Evolutionary conservation across 768 basidiomycete species (phyloP).

Genomic region (Erythrobasidium yunnanense): DNA sequence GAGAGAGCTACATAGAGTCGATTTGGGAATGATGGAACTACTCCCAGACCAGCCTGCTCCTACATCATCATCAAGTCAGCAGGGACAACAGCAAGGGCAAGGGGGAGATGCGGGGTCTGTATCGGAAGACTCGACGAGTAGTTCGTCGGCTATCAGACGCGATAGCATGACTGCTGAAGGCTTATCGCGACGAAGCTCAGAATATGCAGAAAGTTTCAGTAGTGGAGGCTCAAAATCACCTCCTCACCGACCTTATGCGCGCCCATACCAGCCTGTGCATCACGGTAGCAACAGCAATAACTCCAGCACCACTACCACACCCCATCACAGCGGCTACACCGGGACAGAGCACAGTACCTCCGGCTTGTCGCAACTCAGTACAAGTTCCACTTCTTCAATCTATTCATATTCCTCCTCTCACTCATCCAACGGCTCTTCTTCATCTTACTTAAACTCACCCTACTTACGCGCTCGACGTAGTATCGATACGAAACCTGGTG

Average conservation of each 20-base stretch:
- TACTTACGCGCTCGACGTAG: too few relatives aligned
- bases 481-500: neutral
- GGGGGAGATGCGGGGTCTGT: too few relatives aligned
- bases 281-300: too few relatives aligned
- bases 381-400: constrained; percentile 31
- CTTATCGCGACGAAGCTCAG: neutral
- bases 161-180: neutral
- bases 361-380: constrained; percentile 18
- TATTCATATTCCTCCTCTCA: constrained; percentile 32
- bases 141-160: too few relatives aligned
- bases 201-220: neutral
- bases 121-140: too few relatives aligned
- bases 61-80: constrained; percentile 3
- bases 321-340: too few relatives aligned
- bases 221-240: neutral
- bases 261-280: neutral
- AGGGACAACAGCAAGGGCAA: too few relatives aligned
- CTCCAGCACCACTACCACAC: too few relatives aligned
- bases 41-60: constrained; percentile 41
- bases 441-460: too few relatives aligned
- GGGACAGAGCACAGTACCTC: neutral
- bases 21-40: constrained; percentile 57
- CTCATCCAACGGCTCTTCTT: too few relatives aligned
- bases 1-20: constrained; percentile 90
- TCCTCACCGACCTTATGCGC: neutral